Percentiles rank a stretch among this genome's conserved stretches.
phyloP scores from a whole-genome alignment of 495 filamentous ascomycete species.

The Xylaria bambusicola region DNA sequence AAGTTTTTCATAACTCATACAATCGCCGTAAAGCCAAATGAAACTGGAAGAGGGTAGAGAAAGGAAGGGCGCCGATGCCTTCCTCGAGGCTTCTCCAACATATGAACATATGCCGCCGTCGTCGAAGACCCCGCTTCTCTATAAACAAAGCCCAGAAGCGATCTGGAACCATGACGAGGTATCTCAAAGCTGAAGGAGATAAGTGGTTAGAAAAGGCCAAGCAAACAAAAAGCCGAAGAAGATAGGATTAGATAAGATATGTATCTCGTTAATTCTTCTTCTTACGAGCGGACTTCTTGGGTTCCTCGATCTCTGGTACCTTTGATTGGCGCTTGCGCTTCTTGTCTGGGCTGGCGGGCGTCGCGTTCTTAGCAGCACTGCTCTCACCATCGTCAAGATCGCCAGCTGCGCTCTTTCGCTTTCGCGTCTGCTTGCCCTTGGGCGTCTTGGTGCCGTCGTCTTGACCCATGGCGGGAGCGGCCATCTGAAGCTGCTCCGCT shows the following conservation, averaged over 20 bases:
- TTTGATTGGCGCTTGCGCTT: constrained; percentile 66
- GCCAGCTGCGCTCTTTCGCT: constrained; percentile 54
- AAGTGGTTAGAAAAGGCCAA: neutral
- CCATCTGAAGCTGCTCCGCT: constrained; percentile 56
- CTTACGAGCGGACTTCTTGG: constrained; percentile 56
- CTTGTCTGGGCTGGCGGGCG: constrained; percentile 58
- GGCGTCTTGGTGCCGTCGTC: constrained; percentile 51
- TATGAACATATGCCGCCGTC: too few species aligned
- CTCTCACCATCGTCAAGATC: constrained; percentile 46
- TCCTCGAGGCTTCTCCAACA: neutral
- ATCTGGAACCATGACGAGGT: constrained; percentile 10
- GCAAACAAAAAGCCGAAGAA: neutral
- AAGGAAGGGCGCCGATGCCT: too few species aligned
- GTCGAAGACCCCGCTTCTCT: neutral
- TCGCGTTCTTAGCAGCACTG: constrained; percentile 52
- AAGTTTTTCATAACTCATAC: constrained; percentile 22
- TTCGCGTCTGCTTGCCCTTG: constrained; percentile 46
- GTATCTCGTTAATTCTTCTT: constrained; percentile 39
- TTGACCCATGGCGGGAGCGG: constrained; percentile 32
- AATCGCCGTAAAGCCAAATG: constrained; percentile 1
- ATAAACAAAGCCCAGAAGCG: neutral
- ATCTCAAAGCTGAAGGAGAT: neutral
- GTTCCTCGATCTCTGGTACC: constrained; percentile 47
- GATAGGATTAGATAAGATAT: neutral
- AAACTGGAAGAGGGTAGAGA: neutral